Percentiles rank a stretch among this genome's conserved stretches.
Evolutionary conservation across 129 eudicot species (phyloP).

Genomic region (Glebionis coronaria): DNA sequence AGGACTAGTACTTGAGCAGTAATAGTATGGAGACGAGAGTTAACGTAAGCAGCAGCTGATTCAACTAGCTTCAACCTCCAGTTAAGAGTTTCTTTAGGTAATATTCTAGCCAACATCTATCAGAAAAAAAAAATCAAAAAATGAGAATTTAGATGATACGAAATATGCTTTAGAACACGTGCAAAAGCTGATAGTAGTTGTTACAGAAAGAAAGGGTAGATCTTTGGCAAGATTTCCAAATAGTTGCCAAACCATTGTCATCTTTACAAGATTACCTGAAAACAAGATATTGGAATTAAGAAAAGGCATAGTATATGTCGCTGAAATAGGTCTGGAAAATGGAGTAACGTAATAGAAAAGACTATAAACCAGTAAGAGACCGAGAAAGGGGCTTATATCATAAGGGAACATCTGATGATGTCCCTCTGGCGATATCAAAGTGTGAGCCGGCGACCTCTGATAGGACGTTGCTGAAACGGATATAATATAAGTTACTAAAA

Average conservation of each 20-base stretch:
- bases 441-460: constrained; percentile 57
- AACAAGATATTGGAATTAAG: background rate
- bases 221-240: constrained; percentile 42
- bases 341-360: background rate
- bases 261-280: constrained; percentile 82
- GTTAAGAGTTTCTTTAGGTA: constrained; percentile 36
- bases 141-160: background rate
- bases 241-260: constrained; percentile 53
- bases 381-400: constrained; percentile 56
- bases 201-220: constrained; percentile 63
- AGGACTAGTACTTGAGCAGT: constrained; percentile 52
- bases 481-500: constrained; percentile 19
- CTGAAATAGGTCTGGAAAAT: background rate
- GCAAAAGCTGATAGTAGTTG: constrained; percentile 19
- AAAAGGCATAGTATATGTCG: background rate
- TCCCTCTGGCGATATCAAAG: constrained; percentile 56
- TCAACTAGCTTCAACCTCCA: constrained; percentile 65
- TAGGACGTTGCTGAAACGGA: constrained; percentile 70
- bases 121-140: background rate
- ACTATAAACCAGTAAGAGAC: constrained; percentile 27
- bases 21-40: constrained; percentile 61
- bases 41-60: constrained; percentile 52
- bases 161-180: background rate
- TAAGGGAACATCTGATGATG: constrained; percentile 23
- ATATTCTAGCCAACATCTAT: constrained; percentile 20